These are phyloP conservation scores for Hygrocybe coccinea DNA, from an alignment of 768 basidiomycete genomes.

Conservation along the genomic window DNA sequence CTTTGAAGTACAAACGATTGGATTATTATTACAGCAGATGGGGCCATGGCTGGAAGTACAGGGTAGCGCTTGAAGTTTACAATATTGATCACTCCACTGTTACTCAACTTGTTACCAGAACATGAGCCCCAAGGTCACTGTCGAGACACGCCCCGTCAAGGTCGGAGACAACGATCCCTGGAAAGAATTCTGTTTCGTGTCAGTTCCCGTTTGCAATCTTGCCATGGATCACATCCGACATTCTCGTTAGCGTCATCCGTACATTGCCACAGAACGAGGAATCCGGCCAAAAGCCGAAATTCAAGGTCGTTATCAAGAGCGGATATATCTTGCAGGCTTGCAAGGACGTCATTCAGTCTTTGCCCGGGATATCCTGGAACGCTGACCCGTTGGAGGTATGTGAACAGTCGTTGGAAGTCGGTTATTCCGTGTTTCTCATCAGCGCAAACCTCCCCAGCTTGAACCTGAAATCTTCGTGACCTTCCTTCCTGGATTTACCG, in stretches of 20 bases:
- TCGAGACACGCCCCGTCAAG: slow-evolving; percentile 42
- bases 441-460: slow-evolving; percentile 35
- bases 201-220: slow-evolving; percentile 11
- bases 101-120: slow-evolving; percentile 29
- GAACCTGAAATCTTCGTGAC: slow-evolving; percentile 55
- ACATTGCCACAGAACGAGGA: slow-evolving; percentile 37
- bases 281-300: slow-evolving; percentile 35
- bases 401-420: neutral
- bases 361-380: slow-evolving; percentile 61
- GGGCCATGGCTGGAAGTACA: slow-evolving; percentile 55
- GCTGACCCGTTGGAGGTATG: slow-evolving; percentile 51
- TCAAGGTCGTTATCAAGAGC: slow-evolving; percentile 56
- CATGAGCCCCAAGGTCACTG: slow-evolving; percentile 48
- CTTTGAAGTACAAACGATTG: slow-evolving; percentile 55
- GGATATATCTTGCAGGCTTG: slow-evolving; percentile 53
- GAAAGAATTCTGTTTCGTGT: slow-evolving; percentile 55
- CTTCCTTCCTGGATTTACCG: slow-evolving; percentile 44
- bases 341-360: slow-evolving; percentile 52
- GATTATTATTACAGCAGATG: slow-evolving; percentile 57
- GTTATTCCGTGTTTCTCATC: neutral
- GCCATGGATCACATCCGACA: neutral
- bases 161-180: slow-evolving; percentile 45
- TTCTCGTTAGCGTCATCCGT: slow-evolving; percentile 37
- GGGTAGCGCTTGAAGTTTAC: neutral
- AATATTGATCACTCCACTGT: too few species aligned